Evolutionary conservation across 1,284 basidiomycete genomes (phyloP).

Genomic region (Malassezia equina): DNA sequence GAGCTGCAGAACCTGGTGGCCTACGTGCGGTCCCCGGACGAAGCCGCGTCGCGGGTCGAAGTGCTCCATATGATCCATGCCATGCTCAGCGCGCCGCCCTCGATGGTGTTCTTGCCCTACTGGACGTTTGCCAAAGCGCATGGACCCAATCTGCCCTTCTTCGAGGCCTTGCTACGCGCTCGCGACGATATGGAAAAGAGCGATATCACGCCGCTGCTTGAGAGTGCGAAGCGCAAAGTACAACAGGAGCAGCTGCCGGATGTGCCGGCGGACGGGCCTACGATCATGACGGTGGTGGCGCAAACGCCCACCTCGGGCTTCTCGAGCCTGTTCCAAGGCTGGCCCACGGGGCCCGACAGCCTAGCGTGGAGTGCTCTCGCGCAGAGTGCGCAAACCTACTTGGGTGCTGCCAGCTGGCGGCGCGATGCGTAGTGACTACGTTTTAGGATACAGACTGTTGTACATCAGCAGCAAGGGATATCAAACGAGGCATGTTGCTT

Average conservation of each 20-base stretch:
- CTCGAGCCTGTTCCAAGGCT: slow-evolving; percentile 20
- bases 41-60: slow-evolving; percentile 72
- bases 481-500: not conserved
- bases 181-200: slow-evolving; percentile 81
- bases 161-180: slow-evolving; percentile 78
- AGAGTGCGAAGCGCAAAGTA: slow-evolving; percentile 79
- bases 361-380: slow-evolving; percentile 16
- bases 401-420: slow-evolving; percentile 16
- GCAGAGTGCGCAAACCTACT: slow-evolving; percentile 19
- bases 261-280: slow-evolving; percentile 31
- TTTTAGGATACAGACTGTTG: not conserved
- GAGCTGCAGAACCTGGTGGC: slow-evolving; percentile 71
- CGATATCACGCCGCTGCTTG: slow-evolving; percentile 82
- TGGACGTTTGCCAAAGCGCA: slow-evolving; percentile 89
- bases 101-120: slow-evolving; percentile 83
- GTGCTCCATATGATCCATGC: slow-evolving; percentile 66
- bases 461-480: slow-evolving; percentile 3
- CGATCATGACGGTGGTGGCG: slow-evolving; percentile 36
- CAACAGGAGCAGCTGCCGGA: slow-evolving; percentile 49
- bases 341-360: slow-evolving; percentile 3
- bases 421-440: slow-evolving; percentile 2
- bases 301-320: slow-evolving; percentile 24
- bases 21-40: slow-evolving; percentile 65
- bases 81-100: slow-evolving; percentile 77
- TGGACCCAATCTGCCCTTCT: slow-evolving; percentile 82